Evolutionary conservation across 139 green algal species (phyloP).

Genomic region (Deuterostichococcus epilithicus): DNA sequence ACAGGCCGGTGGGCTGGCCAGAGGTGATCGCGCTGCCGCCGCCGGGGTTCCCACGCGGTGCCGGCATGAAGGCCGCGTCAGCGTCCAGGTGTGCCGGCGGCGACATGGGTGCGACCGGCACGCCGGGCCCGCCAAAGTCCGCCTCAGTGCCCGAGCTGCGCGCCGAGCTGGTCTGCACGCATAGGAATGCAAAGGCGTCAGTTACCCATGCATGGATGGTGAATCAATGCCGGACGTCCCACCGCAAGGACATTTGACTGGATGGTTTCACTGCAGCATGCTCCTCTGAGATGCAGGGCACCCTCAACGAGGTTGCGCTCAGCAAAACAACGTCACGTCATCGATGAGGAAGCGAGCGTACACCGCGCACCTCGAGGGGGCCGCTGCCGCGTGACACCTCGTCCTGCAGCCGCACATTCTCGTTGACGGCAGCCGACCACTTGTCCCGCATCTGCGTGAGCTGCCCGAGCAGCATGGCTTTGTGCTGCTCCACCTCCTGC

Average conservation of each 20-base stretch:
- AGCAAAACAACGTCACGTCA: neutral
- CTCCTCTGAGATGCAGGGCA: no score
- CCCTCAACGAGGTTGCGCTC: no score
- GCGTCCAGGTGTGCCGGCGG: no score
- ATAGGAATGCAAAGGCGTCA: neutral
- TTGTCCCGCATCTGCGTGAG: conserved; percentile 21
- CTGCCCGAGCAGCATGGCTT: conserved; percentile 20
- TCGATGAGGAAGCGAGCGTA: neutral
- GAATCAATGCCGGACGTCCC: no score
- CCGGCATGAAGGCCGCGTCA: neutral
- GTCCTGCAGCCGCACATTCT: conserved; percentile 18
- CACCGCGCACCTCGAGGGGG: neutral
- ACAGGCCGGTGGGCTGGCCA: neutral
- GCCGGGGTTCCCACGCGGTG: neutral
- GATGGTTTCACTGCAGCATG: no score
- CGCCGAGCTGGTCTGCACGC: neutral
- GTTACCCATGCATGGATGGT: no score
- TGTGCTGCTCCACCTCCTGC: conserved; percentile 24
- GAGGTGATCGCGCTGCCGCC: neutral
- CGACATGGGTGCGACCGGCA: neutral
- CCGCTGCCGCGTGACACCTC: neutral
- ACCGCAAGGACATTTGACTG: no score
- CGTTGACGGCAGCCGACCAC: conserved; percentile 1
- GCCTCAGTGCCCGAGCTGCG: neutral
- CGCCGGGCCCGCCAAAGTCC: neutral